These are phyloP conservation scores for Murraya koenigii DNA, from an alignment of 345 rosid species.

Conservation along the genomic window DNA sequence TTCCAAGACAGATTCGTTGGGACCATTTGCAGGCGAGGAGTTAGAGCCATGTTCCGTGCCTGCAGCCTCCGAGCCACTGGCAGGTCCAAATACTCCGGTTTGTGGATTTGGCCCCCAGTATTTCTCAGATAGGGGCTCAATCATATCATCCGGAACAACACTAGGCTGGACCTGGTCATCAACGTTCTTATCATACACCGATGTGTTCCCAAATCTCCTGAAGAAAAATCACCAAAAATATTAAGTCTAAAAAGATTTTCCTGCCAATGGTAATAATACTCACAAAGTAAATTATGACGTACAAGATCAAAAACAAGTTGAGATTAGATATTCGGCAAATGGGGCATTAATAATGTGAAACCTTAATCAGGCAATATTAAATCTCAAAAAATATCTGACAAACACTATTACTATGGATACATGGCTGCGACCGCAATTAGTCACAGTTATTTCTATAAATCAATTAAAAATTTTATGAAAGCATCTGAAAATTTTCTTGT, in stretches of 20 bases:
- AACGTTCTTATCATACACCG: constrained; percentile 80
- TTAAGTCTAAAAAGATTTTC: background rate
- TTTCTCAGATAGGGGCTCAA: constrained; percentile 58
- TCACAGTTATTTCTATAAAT: background rate
- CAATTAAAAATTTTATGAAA: background rate
- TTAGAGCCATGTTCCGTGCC: constrained; percentile 14
- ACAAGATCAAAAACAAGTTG: background rate
- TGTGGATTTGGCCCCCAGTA: constrained; percentile 97
- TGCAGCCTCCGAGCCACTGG: constrained; percentile 34
- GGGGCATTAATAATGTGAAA: no score
- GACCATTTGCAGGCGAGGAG: constrained; percentile 17
- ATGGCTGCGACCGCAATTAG: background rate
- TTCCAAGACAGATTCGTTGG: constrained; percentile 42
- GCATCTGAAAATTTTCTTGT: background rate
- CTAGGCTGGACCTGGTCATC: constrained; percentile 57
- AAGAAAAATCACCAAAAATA: background rate
- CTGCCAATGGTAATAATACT: background rate
- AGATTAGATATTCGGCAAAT: background rate
- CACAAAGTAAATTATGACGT: no score
- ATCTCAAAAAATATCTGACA: no score
- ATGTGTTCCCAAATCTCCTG: constrained; percentile 54
- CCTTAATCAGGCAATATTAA: no score
- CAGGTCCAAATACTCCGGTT: constrained; percentile 91
- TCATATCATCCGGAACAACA: constrained; percentile 69
- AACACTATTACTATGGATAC: background rate